Evolutionary conservation across 2,329 filamentous ascomycete genomes (phyloP).

Genomic region (Fusarium miscanthi): DNA sequence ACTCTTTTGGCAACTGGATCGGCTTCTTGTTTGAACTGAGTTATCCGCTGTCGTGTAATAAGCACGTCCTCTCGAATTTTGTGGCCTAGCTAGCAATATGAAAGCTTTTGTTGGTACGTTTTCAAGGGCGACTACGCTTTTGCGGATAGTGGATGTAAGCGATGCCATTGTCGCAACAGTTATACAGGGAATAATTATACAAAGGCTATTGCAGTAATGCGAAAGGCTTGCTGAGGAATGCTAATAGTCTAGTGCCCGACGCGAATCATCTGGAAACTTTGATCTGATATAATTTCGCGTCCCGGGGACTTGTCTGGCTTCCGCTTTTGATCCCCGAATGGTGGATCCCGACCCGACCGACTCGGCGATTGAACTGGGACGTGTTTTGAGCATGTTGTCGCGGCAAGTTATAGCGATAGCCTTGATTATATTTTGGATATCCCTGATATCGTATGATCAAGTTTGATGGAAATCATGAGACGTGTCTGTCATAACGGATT

Average conservation of each 20-base stretch:
- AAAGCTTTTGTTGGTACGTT: background rate
- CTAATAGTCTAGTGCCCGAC: slow-evolving; percentile 7
- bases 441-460: background rate
- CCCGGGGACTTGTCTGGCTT: slow-evolving; percentile 12
- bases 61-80: background rate
- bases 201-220: rapidly evolving
- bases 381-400: background rate
- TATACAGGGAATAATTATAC: background rate
- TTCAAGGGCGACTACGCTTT: background rate
- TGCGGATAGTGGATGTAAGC: background rate
- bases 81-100: background rate
- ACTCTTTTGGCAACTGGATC: background rate
- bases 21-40: background rate
- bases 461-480: rapidly evolving
- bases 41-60: rapidly evolving
- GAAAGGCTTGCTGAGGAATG: background rate
- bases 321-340: slow-evolving; percentile 8
- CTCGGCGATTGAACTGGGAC: slow-evolving; percentile 1
- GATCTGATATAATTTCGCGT: background rate
- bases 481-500: rapidly evolving
- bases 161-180: background rate
- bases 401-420: background rate
- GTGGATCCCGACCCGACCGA: background rate
- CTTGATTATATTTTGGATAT: background rate
- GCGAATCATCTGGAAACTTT: background rate